phyloP scores from a whole-genome alignment of 2,329 filamentous ascomycete genomes.

The Talaromyces rugulosus region DNA sequence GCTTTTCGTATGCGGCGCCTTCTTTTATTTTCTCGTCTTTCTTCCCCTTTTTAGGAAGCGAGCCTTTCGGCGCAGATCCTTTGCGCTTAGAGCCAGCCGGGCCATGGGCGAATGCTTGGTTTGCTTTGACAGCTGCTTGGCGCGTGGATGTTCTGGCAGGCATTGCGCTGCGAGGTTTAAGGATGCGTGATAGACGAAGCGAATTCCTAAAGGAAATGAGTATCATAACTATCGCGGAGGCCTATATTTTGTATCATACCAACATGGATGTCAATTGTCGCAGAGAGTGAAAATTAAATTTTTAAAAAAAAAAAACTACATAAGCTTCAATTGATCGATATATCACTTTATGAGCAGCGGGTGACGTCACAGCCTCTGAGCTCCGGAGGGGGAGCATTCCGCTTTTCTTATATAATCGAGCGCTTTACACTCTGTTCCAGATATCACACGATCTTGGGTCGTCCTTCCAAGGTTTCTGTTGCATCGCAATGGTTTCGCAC shows the following conservation, averaged over 20 bases:
- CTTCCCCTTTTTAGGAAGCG: slow-evolving; percentile 37
- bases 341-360: neutral
- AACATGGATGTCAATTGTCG: neutral
- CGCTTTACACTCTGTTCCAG: neutral
- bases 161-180: slow-evolving; percentile 12
- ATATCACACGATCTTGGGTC: neutral
- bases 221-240: slow-evolving; percentile 3
- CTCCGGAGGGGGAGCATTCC: neutral
- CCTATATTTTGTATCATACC: neutral
- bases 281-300: neutral
- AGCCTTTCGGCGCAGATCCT: slow-evolving; percentile 21
- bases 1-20: slow-evolving; percentile 12
- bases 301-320: neutral
- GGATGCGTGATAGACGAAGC: neutral
- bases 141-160: slow-evolving; percentile 37
- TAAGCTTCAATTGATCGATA: neutral
- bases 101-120: slow-evolving; percentile 34
- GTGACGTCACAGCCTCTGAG: neutral
- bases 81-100: slow-evolving; percentile 40
- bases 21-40: slow-evolving; percentile 20
- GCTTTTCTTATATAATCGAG: neutral
- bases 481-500: neutral
- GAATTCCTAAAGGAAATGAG: slow-evolving; percentile 7
- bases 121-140: slow-evolving; percentile 41
- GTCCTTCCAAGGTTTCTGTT: neutral